phyloP scores from a whole-genome alignment of 768 basidiomycete species.

The Macrolepiota fuliginosa region DNA sequence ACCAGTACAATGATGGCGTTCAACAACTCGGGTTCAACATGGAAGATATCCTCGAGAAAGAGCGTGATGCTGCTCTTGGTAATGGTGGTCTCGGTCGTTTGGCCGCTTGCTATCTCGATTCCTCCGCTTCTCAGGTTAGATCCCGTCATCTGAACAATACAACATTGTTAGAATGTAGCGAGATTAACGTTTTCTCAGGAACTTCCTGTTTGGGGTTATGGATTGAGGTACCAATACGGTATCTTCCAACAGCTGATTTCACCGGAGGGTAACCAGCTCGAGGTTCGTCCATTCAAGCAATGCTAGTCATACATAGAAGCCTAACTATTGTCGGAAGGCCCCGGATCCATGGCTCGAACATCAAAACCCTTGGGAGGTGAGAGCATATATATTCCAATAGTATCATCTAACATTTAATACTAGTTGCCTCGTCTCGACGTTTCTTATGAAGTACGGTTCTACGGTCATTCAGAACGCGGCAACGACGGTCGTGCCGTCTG shows the following conservation, averaged over 20 bases:
- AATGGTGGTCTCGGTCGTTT: slow-evolving; percentile 96
- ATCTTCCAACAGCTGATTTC: slow-evolving; percentile 95
- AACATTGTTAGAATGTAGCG: not conserved
- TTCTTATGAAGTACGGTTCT: slow-evolving; percentile 82
- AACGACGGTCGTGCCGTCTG: slow-evolving; percentile 63
- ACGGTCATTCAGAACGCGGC: slow-evolving; percentile 75
- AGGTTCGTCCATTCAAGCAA: slow-evolving; percentile 32
- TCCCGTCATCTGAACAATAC: slow-evolving; percentile 36
- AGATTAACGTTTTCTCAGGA: slow-evolving; percentile 35
- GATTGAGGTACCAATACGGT: slow-evolving; percentile 88
- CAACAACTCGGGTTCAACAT: slow-evolving; percentile 84
- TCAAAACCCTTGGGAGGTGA: slow-evolving; percentile 81
- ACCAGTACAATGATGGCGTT: slow-evolving; percentile 65
- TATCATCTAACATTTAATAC: not conserved
- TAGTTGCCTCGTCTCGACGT: slow-evolving; percentile 81
- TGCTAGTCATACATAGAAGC: not conserved
- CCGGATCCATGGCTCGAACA: slow-evolving; percentile 92
- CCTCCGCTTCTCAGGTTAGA: slow-evolving; percentile 79
- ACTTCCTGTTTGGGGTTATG: slow-evolving; percentile 95
- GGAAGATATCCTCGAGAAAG: slow-evolving; percentile 83
- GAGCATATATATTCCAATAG: not conserved
- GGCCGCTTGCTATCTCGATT: slow-evolving; percentile 96
- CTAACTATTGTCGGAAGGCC: slow-evolving; percentile 37
- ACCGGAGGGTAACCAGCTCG: slow-evolving; percentile 78
- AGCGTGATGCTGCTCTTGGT: slow-evolving; percentile 92